These are phyloP conservation scores for Kodamaea arcana DNA, from an alignment of 1,139 yeast genomes.

Conservation along the genomic window DNA sequence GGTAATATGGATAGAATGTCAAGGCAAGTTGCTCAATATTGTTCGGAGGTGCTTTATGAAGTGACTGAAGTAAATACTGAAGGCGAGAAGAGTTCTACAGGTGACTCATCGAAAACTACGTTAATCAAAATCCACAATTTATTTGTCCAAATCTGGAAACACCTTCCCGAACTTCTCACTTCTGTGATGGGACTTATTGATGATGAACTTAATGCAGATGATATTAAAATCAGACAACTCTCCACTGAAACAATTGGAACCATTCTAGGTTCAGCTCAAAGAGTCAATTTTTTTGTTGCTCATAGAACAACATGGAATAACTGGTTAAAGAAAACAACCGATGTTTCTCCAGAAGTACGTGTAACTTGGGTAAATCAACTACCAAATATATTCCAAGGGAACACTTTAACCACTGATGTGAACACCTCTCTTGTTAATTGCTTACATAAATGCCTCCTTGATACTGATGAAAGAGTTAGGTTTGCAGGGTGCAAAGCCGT, in stretches of 20 bases:
- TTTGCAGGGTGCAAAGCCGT: constrained; percentile 53
- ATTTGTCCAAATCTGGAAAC: constrained; percentile 68
- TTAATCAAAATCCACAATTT: constrained; percentile 50
- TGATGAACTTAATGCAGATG: constrained; percentile 75
- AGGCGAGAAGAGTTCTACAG: constrained; percentile 3
- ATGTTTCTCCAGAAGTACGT: constrained; percentile 62
- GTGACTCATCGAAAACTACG: constrained; percentile 2
- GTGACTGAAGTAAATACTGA: constrained; percentile 19
- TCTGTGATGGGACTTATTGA: constrained; percentile 78
- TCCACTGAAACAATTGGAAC: constrained; percentile 75
- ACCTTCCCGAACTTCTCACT: constrained; percentile 68
- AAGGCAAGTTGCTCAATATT: constrained; percentile 72
- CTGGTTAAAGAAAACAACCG: constrained; percentile 75
- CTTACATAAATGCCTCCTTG: constrained; percentile 64
- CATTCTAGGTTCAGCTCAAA: constrained; percentile 46
- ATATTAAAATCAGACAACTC: constrained; percentile 54
- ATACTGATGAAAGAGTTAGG: constrained; percentile 73
- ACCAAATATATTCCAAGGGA: constrained; percentile 28
- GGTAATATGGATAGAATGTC: constrained; percentile 72
- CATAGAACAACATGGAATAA: constrained; percentile 61
- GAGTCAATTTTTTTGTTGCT: constrained; percentile 49
- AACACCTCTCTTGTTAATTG: constrained; percentile 53
- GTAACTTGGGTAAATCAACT: constrained; percentile 65
- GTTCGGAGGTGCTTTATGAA: constrained; percentile 65
- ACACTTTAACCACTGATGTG: constrained; percentile 42